Conservation (phyloP, 495 filamentous ascomycete species). For the Hapsidospora chrysogenum region DNA sequence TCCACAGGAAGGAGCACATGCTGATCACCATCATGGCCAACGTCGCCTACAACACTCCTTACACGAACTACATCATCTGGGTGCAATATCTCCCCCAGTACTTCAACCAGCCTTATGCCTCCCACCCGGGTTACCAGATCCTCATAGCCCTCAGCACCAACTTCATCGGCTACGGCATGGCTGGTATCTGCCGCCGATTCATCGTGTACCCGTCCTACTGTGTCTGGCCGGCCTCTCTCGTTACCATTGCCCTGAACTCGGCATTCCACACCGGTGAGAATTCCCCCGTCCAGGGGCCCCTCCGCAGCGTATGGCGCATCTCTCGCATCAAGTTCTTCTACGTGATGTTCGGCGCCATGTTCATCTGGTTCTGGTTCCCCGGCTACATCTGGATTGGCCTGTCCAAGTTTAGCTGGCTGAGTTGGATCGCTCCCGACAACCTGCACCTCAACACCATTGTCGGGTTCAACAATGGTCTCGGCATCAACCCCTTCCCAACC, state of each 20-base stretch:
- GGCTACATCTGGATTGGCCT: constrained; percentile 11
- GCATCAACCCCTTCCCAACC: constrained; percentile 20
- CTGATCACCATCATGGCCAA: constrained; percentile 28
- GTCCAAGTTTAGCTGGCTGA: constrained; percentile 12
- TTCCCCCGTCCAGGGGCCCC: constrained; percentile 13
- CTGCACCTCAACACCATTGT: constrained; percentile 12
- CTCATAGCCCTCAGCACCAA: constrained; percentile 21
- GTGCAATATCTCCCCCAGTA: constrained; percentile 17
- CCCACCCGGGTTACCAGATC: constrained; percentile 21
- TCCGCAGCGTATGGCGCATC: constrained; percentile 11
- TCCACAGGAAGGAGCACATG: constrained; percentile 31
- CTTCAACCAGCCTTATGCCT: constrained; percentile 19
- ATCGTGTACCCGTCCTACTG: constrained; percentile 29
- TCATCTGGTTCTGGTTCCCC: constrained; percentile 13
- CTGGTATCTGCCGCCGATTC: constrained; percentile 35
- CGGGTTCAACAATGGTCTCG: constrained; percentile 18
- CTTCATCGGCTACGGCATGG: constrained; percentile 30
- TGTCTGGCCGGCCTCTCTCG: constrained; percentile 22
- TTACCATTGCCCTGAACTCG: constrained; percentile 21
- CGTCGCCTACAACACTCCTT: constrained; percentile 13
- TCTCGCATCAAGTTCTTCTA: constrained; percentile 17
- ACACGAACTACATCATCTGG: constrained; percentile 25
- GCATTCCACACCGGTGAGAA: constrained; percentile 18
- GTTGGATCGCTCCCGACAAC: constrained; percentile 18
- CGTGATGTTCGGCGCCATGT: constrained; percentile 9